Base-by-base conservation (phyloP, 2,329 filamentous ascomycete genomes). In the Aspergillus intermedius region DNA sequence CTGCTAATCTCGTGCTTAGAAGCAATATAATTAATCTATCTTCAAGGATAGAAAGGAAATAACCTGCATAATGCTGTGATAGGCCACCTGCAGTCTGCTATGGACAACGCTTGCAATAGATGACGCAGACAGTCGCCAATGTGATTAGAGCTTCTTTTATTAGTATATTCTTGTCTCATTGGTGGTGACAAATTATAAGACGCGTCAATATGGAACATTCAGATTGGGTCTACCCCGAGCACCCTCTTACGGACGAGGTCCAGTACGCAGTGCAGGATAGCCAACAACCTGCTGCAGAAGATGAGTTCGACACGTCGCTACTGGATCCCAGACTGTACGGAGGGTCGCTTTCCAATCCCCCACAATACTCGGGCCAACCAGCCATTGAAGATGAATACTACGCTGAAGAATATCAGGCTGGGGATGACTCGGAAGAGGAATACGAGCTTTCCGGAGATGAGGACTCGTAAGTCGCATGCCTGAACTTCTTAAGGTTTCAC, bases 261-360 rank as follows among this genome's bases (percentile, higher is more conserved):
- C 47, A 42, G 30, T 68, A 68, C 49, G 64, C 66, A 8, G 64
- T 63, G 65, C 63, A 64, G 46, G 57, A 53, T 5, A 46, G 21
- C 15, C 58, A 59, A 46, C 49, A 55, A 32, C 37, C 51, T 8
- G 41, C 43, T 9, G 21, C 49, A 8, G 48, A 49, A 12, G 53
- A 60, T 3, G 23, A 57, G 3, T 49, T 53, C 22, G 46, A 57
- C 43, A 46, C 59, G 10, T 59, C 62, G 1, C 60, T 62, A 45
- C 54, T 68, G 47, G 66, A 68, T 37, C 66, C 66, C 28, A 61
- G 64, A 41, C 55, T 68, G 42, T 68, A 65, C 49, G 57, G 50
- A 45, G 62, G 52, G 21, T 47, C 58, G 5, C 57, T 59, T 15
- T n/a, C 56, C 13, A 47, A 51, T 17, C 49, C 42, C 19, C 46